A percentile compares a stretch with the other conserved stretches of the same genome.
phyloP scores from a whole-genome alignment of 768 basidiomycete genomes.

The Pleurotus platypus region DNA sequence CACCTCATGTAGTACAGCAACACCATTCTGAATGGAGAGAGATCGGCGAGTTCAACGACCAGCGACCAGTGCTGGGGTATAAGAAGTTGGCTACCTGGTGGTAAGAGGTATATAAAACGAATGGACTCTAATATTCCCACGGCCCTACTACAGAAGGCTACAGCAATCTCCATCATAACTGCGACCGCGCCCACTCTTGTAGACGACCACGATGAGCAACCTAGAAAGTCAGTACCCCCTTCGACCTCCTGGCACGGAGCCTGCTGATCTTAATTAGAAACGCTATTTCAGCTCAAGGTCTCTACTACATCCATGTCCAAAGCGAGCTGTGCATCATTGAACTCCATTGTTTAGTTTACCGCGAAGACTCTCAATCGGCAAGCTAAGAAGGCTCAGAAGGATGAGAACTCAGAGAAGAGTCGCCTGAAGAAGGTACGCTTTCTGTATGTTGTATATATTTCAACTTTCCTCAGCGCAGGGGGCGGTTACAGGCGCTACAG shows the following conservation, averaged over 20 bases:
- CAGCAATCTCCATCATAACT: not conserved
- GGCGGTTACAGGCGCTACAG: constrained; percentile 71
- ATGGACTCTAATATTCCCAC: no score
- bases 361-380: constrained; percentile 93
- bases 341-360: constrained; percentile 68
- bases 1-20: constrained; percentile 64
- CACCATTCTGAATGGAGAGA: constrained; percentile 32
- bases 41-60: no score
- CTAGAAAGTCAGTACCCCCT: constrained; percentile 73
- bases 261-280: constrained; percentile 59
- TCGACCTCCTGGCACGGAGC: not conserved
- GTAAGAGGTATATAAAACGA: no score
- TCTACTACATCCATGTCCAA: not conserved
- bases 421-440: constrained; percentile 84
- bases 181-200: not conserved
- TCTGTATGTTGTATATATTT: not conserved
- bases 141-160: no score
- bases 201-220: constrained; percentile 57
- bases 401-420: constrained; percentile 84
- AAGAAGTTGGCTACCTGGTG: no score
- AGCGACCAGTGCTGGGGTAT: no score
- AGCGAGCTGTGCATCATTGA: constrained; percentile 13
- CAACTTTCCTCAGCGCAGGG: constrained; percentile 4
- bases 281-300: constrained; percentile 98
- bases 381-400: constrained; percentile 97